Base-by-base conservation (phyloP, 208 protist species). In the Leishmania tropica region DNA sequence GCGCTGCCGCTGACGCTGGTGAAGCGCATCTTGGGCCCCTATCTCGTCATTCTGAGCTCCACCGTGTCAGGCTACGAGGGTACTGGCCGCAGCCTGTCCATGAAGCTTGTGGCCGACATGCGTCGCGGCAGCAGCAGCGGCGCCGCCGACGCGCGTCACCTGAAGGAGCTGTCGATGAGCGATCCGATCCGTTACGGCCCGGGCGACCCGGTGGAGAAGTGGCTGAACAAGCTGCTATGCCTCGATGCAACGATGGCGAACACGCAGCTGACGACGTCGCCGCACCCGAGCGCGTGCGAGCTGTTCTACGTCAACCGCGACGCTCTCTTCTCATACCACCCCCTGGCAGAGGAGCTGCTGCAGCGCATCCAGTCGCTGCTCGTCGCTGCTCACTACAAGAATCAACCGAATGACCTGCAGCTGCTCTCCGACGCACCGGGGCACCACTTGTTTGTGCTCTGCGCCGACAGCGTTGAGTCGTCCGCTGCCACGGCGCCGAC, bases 371-470 rank as follows among this genome's bases (percentile, higher is more conserved):
- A 99, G 87, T 88, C 97, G 0, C 88, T 99, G 40, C 98, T 99
- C 62, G 97, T 99, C 15, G 93, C 97, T 0, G 98, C 96, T 37
- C 99, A 99, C 87, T 99, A 99, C 92, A 99, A 99, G 86, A 99
- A 99, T 87, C 96, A 99, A 72, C 99, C 99, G 3, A 99, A 99
- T 89, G 99, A 99, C 83, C 85, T 99, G 2, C 98, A 99, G 84
- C 90, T 99, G 28, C 94, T 99, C 75, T 98, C 98, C 10, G 99
- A 99, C 88, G 99, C 99, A 0, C 99, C 99, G 8, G 97, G 98
- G 31, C 99, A 99, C 81, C 96, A 99, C 77, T 76, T 99, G 10
- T 99, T 99, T 87, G 97, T 99, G 24, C 93, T 99, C 13, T 96
- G 99, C 75, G 92, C 93, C 64, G 91, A 89, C 28, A 87, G 73